These are phyloP conservation scores for Silene noctiflora DNA, from an alignment of 179 eudicot genomes.

Conservation along the genomic window DNA sequence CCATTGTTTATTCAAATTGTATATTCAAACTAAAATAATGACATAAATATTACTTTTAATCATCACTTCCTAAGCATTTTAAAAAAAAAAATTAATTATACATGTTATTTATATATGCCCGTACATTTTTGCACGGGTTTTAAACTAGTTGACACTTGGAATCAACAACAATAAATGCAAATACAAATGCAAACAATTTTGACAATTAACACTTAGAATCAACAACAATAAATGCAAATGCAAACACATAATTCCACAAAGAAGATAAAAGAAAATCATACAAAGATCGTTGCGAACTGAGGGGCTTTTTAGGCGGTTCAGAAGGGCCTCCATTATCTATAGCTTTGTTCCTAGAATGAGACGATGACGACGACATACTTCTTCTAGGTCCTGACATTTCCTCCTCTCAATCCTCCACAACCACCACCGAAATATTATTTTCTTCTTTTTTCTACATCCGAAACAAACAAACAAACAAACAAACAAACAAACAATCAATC, in stretches of 20 bases:
- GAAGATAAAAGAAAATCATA: conserved; percentile 13
- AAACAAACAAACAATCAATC: not conserved
- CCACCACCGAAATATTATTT: not conserved
- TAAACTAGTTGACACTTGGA: no score
- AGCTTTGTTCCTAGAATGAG: conserved; percentile 25
- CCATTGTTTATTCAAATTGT: no score
- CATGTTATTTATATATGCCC: no score
- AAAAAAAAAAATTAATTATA: no score
- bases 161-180: no score
- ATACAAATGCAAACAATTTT: no score
- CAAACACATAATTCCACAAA: conserved; percentile 2
- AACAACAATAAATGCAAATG: not conserved
- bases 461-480: not conserved
- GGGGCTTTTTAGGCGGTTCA: conserved; percentile 17
- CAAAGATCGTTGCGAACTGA: conserved; percentile 23
- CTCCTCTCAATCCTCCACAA: conserved; percentile 12
- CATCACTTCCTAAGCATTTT: no score
- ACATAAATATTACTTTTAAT: no score
- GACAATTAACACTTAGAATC: not conserved
- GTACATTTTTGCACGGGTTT: no score
- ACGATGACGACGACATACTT: conserved; percentile 25
- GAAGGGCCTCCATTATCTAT: conserved; percentile 27
- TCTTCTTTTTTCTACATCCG: conserved; percentile 1
- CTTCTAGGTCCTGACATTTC: conserved; percentile 41
- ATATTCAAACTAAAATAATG: no score